Evolutionary conservation across 1,284 basidiomycete species (phyloP).

Genomic region (Calocybe gambosa): DNA sequence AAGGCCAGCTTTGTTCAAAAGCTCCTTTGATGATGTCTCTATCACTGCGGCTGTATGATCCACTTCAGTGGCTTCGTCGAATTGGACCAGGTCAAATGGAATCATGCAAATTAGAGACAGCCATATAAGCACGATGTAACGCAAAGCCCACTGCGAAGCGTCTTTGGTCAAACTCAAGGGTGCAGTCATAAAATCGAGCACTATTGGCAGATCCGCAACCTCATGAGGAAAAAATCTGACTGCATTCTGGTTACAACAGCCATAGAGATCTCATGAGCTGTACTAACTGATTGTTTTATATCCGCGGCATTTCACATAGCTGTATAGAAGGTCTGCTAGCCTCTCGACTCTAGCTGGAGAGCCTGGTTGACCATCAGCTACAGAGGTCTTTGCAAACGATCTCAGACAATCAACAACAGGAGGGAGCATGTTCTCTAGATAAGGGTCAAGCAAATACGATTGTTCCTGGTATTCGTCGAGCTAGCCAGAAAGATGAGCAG

Average conservation of each 20-base stretch:
- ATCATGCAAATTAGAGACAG: conserved; percentile 91
- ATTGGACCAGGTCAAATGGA: conserved; percentile 86
- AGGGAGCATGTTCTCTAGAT: conserved; percentile 75
- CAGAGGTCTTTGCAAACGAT: conserved; percentile 44
- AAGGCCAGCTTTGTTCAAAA: conserved; percentile 66
- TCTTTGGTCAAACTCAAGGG: conserved; percentile 41
- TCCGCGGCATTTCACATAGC: conserved; percentile 86
- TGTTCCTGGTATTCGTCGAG: conserved; percentile 91
- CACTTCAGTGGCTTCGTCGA: conserved; percentile 53
- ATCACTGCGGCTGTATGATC: conserved; percentile 50
- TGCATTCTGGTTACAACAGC: conserved; percentile 28
- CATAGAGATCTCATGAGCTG: conserved; percentile 7
- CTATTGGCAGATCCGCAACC: conserved; percentile 74
- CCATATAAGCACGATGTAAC: conserved; percentile 88
- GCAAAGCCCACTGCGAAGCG: conserved; percentile 66
- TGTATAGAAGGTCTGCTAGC: conserved; percentile 69
- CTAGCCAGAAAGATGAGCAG: conserved; percentile 35
- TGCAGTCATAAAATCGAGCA: conserved; percentile 60
- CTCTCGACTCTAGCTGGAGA: conserved; percentile 42
- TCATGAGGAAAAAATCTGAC: conserved; percentile 91
- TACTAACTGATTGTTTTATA: conserved; percentile 87
- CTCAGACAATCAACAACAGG: conserved; percentile 74
- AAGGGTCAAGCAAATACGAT: conserved; percentile 93
- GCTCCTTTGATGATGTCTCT: conserved; percentile 54
- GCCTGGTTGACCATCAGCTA: conserved; percentile 28